These are phyloP conservation scores for Tuber calosporum DNA, from an alignment of 495 filamentous ascomycete species.

Conservation along the genomic window DNA sequence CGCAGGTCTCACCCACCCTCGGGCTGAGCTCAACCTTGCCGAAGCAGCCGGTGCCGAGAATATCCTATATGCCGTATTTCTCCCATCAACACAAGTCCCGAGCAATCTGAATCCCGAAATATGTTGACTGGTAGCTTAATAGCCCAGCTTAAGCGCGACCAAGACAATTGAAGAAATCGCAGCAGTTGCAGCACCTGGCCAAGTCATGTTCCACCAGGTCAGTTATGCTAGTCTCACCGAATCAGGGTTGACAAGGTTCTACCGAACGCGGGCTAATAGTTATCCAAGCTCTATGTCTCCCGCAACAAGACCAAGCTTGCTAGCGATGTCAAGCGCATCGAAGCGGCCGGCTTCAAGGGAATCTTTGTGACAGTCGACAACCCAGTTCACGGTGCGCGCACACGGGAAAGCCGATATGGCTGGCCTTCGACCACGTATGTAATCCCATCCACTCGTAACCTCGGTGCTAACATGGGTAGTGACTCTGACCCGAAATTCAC, in stretches of 20 bases:
- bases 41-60: slow-evolving; percentile 41
- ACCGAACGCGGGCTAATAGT: background rate
- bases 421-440: slow-evolving; percentile 39
- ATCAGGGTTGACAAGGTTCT: background rate
- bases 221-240: background rate
- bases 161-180: slow-evolving; percentile 44
- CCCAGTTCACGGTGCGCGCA: slow-evolving; percentile 43
- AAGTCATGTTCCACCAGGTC: slow-evolving; percentile 40
- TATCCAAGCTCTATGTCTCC: slow-evolving; percentile 40
- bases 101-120: background rate
- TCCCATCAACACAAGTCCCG: background rate
- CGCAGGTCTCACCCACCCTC: slow-evolving; percentile 42
- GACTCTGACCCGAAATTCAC: slow-evolving; percentile 18
- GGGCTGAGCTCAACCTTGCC: slow-evolving; percentile 44
- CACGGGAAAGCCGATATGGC: slow-evolving; percentile 43
- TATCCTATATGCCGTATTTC: slow-evolving; percentile 42
- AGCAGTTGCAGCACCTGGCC: slow-evolving; percentile 36
- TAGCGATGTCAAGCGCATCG: slow-evolving; percentile 39
- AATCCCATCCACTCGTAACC: slow-evolving; percentile 10
- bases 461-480: slow-evolving; percentile 4
- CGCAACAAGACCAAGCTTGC: slow-evolving; percentile 43
- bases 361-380: slow-evolving; percentile 46
- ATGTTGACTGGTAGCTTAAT: background rate
- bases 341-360: slow-evolving; percentile 42
- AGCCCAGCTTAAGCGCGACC: slow-evolving; percentile 24